These are phyloP conservation scores for Chalciporus piperatoides DNA, from an alignment of 1,284 basidiomycete species.

Conservation along the genomic window DNA sequence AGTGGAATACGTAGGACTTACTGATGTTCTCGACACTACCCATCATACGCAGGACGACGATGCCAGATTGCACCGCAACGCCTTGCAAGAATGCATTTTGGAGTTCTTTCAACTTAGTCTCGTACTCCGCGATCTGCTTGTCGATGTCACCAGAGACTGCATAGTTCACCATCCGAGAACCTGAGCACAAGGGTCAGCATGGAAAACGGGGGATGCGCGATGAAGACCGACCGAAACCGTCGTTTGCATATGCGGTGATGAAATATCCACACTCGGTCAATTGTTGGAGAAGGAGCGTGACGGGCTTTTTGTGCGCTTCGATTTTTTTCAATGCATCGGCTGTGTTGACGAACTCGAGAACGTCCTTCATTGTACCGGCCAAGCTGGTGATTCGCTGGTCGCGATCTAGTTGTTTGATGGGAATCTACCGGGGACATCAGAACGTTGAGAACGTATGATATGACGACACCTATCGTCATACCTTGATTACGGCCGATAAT, in stretches of 20 bases:
- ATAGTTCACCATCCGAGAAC: slow-evolving; percentile 15
- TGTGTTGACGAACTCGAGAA: not conserved
- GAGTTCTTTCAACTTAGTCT: slow-evolving; percentile 17
- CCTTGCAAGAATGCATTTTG: slow-evolving; percentile 21
- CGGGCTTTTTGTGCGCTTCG: not conserved
- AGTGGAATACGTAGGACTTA: not conserved
- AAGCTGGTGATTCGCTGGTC: slow-evolving; percentile 7
- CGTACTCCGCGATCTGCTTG: slow-evolving; percentile 11
- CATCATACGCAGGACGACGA: slow-evolving; percentile 1
- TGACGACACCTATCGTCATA: no score
- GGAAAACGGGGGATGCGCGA: no score
- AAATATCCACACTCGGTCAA: slow-evolving; percentile 2
- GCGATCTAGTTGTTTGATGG: slow-evolving; percentile 16
- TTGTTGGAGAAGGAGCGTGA: not conserved
- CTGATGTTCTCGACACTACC: not conserved
- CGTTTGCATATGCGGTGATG: not conserved
- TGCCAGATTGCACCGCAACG: slow-evolving; percentile 5
- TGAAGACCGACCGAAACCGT: no score
- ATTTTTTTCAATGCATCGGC: slow-evolving; percentile 1
- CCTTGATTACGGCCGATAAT: not conserved
- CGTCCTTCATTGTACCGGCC: not conserved
- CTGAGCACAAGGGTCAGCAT: not conserved
- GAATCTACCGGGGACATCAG: slow-evolving; percentile 11
- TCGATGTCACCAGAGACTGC: slow-evolving; percentile 3
- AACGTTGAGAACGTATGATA: not conserved